Evolutionary conservation across 108 stramenopile species (phyloP).

Genomic region (Cyclotella baltica): DNA sequence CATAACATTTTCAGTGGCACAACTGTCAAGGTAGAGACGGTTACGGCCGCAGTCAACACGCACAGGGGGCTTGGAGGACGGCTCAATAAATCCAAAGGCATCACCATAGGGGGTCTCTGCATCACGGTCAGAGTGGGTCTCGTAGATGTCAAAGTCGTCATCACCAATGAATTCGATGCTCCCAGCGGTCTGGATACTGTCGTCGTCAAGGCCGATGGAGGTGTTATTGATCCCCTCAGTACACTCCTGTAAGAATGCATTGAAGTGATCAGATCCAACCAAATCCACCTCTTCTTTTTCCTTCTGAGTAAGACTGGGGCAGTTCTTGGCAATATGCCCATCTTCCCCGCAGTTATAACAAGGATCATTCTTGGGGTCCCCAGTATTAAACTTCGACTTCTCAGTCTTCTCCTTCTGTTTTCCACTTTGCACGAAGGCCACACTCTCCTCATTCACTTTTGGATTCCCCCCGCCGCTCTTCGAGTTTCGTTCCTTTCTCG

Average conservation of each 20-base stretch:
- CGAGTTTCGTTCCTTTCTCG: neutral
- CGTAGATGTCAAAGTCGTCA: no score
- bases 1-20: no score
- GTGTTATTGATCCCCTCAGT: neutral
- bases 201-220: neutral
- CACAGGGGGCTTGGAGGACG: neutral
- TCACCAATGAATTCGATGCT: no score
- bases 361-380: neutral
- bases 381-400: neutral
- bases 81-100: neutral
- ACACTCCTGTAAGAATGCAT: neutral
- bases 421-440: neutral
- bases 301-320: neutral
- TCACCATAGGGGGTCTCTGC: neutral
- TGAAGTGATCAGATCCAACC: neutral
- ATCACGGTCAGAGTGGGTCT: no score
- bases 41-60: neutral
- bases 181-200: neutral
- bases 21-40: no score
- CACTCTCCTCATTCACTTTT: neutral
- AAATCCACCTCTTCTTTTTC: neutral
- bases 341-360: slow-evolving; percentile 1
- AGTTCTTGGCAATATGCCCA: slow-evolving; percentile 1
- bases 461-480: no score
- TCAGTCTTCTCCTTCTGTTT: no score